Base-by-base conservation (phyloP, 2,329 filamentous ascomycete genomes). In the Apiospora marii region DNA sequence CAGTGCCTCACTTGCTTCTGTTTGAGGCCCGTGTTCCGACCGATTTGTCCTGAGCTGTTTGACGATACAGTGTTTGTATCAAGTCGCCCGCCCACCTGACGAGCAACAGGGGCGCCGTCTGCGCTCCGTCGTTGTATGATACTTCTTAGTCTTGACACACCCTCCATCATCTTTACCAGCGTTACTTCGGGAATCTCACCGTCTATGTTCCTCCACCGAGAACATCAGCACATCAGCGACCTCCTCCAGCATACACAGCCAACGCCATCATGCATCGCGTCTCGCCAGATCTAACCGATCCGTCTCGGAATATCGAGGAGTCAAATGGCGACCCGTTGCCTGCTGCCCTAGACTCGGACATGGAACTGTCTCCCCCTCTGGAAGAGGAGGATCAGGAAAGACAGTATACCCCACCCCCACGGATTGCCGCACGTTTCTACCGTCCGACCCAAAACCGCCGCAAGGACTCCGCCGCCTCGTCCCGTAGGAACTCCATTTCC, bases 341-440 rank as follows among this genome's bases (percentile, higher is more conserved):
- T 68, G 76, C 76, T n/a, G 72, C 76, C 43, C 74, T 78, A 74
- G 79, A 80, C 22, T 72, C 79, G 71, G 79, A 80, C 72, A 74
- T 80, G 69, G 79, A 81, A n/a, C 77, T 81, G 74, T 73, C 76
- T 69, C 67, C 80, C 48, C 74, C 71, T 61, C 68, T 81, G 64
- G 80, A 85, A 71, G 83, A 84, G 51, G 72, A 74, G 58, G 81
- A 80, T 69, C 78, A 81, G 68, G 49, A 68, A 14, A 80, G 80
- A 72, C 80, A 85, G 75, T 88, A 89, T 79, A 89, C 91, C 70
- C 93, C 93, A 67, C 93, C 93, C 70, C 91, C 93, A 43, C 92
- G 91, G 79, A 92, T 95, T 79, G 93, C 93, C 77, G 93, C 93
- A 71, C 92, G 93, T 75, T 94, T 96, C 85, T 93, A 93, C 82